phyloP scores from a whole-genome alignment of 1,284 basidiomycete genomes.

The Tilletia horrida region DNA sequence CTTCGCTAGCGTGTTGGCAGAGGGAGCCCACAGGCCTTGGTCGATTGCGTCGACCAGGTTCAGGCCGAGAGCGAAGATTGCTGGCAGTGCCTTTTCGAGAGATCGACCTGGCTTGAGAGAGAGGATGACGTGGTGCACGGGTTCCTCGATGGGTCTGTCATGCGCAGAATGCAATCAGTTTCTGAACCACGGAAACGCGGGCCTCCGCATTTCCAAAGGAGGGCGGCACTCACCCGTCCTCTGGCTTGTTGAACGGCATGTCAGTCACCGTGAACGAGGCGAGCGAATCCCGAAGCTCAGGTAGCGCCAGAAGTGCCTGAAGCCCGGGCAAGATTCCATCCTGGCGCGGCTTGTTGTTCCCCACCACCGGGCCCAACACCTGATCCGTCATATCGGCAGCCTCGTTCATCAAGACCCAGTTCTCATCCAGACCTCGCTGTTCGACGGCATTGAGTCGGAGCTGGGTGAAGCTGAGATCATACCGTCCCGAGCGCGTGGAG shows the following conservation, averaged over 20 bases:
- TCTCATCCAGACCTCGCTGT: constrained; percentile 38
- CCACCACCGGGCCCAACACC: constrained; percentile 33
- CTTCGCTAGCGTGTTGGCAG: constrained; percentile 31
- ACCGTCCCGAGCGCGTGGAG: constrained; percentile 38
- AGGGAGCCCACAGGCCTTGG: constrained; percentile 23
- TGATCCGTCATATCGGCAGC: constrained; percentile 44
- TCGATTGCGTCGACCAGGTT: constrained; percentile 49
- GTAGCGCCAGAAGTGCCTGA: constrained; percentile 33
- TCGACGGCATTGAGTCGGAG: constrained; percentile 37
- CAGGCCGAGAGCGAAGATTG: constrained; percentile 40
- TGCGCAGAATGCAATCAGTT: not conserved
- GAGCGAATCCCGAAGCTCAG: constrained; percentile 34
- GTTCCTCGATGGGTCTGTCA: constrained; percentile 30
- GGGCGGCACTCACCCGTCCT: constrained; percentile 17
- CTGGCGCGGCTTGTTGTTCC: constrained; percentile 6
- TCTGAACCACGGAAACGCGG: too few relatives aligned
- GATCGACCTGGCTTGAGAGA: constrained; percentile 41
- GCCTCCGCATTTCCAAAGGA: not conserved
- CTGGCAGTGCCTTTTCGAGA: constrained; percentile 28
- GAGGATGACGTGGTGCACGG: constrained; percentile 38
- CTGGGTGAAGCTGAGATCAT: constrained; percentile 49
- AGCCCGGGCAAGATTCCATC: constrained; percentile 29
- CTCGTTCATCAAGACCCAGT: constrained; percentile 50
- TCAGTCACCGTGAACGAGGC: constrained; percentile 50
- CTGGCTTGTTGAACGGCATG: constrained; percentile 37